phyloP scores from a whole-genome alignment of 306 rosid species.

The Pyrus communis region DNA sequence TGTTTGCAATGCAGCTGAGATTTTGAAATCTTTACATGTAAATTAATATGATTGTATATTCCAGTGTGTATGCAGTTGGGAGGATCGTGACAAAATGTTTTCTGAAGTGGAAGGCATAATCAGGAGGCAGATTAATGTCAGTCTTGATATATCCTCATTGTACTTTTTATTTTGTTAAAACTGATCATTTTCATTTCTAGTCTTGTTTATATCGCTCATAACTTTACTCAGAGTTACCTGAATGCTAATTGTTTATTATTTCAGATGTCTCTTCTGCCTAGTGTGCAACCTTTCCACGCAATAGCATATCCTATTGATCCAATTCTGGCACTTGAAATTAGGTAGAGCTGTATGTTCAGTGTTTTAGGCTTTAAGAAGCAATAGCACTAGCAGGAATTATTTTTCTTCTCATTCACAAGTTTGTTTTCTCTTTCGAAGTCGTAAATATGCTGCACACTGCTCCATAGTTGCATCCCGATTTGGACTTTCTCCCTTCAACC shows the following conservation, averaged over 20 bases:
- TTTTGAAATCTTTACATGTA: background rate
- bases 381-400: background rate
- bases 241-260: background rate
- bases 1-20: background rate
- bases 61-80: constrained; percentile 98
- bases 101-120: constrained; percentile 92
- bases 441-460: constrained; percentile 92
- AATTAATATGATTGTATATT: background rate
- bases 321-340: constrained; percentile 88
- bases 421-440: constrained; percentile 35
- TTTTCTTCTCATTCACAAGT: background rate
- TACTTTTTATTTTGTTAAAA: background rate
- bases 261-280: constrained; percentile 96
- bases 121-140: constrained; percentile 83
- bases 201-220: background rate
- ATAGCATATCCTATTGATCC: constrained; percentile 97
- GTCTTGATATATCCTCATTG: constrained; percentile 17
- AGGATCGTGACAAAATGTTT: constrained; percentile 87
- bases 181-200: background rate
- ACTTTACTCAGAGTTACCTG: background rate
- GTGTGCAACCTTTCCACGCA: constrained; percentile 99
- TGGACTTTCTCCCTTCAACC: constrained; percentile 66
- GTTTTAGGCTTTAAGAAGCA: background rate
- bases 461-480: constrained; percentile 86
- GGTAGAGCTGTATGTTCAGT: constrained; percentile 27